Evolutionary conservation across 2,329 filamentous ascomycete species (phyloP).

Genomic region (Diplodia seriata): DNA sequence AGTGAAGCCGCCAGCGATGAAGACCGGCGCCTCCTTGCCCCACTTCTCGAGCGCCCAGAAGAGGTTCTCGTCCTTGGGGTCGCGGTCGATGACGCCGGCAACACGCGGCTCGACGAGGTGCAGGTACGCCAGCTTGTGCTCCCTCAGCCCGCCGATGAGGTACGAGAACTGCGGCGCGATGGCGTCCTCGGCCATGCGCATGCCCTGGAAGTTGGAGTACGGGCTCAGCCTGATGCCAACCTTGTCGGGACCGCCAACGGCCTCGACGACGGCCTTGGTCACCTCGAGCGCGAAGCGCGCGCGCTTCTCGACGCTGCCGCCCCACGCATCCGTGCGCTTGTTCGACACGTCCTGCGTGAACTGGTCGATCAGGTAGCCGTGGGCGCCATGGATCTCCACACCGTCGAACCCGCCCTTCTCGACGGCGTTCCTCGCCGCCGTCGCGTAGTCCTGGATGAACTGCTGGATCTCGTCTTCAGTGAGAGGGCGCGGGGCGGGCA

Average conservation of each 20-base stretch:
- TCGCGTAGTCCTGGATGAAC: conserved; percentile 49
- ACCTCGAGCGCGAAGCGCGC: conserved; percentile 62
- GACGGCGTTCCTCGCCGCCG: conserved; percentile 54
- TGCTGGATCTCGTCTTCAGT: conserved; percentile 50
- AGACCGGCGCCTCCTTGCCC: conserved; percentile 40
- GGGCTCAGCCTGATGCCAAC: conserved; percentile 67
- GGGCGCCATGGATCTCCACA: conserved; percentile 64
- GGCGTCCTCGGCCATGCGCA: conserved; percentile 66
- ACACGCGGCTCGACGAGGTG: conserved; percentile 66
- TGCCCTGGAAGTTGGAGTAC: conserved; percentile 67
- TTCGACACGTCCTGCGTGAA: conserved; percentile 69
- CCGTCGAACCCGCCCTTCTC: conserved; percentile 64
- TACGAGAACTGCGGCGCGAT: conserved; percentile 66
- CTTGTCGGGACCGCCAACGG: conserved; percentile 59
- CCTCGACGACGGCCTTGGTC: conserved; percentile 55
- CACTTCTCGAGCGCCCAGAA: conserved; percentile 40
- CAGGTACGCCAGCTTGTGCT: conserved; percentile 64
- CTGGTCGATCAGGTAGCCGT: conserved; percentile 71
- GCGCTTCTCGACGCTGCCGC: conserved; percentile 59
- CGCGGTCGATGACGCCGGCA: conserved; percentile 50
- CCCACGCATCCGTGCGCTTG: conserved; percentile 58
- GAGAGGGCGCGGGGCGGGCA: conserved; percentile 47
- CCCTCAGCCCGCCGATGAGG: conserved; percentile 59
- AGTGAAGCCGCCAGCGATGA: conserved; percentile 53
- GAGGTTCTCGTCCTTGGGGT: conserved; percentile 37